These are phyloP conservation scores for Corchorus olitorius DNA, from an alignment of 345 rosid species.

Conservation along the genomic window DNA sequence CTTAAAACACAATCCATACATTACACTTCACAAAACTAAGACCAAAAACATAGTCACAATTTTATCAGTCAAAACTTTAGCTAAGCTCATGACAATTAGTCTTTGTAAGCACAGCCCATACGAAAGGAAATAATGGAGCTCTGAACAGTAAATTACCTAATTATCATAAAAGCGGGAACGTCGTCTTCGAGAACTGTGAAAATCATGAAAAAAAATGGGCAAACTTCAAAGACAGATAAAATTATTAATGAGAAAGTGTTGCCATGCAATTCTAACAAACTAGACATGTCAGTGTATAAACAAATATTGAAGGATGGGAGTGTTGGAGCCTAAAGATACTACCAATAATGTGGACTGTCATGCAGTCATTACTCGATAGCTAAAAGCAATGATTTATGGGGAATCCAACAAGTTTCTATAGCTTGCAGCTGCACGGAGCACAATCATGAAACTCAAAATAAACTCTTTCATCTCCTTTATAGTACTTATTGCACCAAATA, in stretches of 20 bases:
- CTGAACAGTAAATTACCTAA: conserved; percentile 39
- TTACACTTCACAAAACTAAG: not conserved
- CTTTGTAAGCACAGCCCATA: conserved; percentile 14
- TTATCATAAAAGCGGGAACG: conserved; percentile 74
- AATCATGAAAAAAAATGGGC: conserved; percentile 18
- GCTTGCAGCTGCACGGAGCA: not conserved
- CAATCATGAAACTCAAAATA: not conserved
- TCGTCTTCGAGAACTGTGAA: conserved; percentile 71
- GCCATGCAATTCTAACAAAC: conserved; percentile 10
- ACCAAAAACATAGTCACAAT: not conserved
- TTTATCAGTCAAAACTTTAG: not conserved
- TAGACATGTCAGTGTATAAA: not conserved
- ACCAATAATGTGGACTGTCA: not conserved
- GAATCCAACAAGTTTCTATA: not conserved
- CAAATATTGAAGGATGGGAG: not conserved
- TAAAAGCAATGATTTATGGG: not conserved
- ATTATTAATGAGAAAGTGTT: not conserved
- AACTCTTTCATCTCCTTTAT: not conserved
- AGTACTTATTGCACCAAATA: not conserved
- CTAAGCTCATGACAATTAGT: not conserved
- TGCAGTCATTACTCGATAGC: not conserved
- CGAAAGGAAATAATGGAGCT: not conserved
- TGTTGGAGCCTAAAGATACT: not conserved
- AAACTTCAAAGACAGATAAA: conserved; percentile 5
- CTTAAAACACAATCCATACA: not conserved